Conservation (phyloP, 305 asterid species). For the Fraxinus xanthoxyloides region DNA sequence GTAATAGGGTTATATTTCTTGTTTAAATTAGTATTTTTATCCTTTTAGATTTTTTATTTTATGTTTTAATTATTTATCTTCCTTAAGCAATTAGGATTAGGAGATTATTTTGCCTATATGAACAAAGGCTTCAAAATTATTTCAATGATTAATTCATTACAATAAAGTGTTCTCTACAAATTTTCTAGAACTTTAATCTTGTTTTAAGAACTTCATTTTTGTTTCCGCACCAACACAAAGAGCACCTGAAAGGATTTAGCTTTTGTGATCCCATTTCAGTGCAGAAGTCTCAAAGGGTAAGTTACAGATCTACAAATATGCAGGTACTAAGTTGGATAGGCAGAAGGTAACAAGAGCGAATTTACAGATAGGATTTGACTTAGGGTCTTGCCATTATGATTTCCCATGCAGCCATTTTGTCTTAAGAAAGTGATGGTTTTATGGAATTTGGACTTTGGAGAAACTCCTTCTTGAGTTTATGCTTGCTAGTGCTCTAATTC, state of each 20-base stretch:
- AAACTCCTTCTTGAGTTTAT: background rate
- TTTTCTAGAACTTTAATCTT: background rate
- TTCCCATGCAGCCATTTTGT: constrained; percentile 43
- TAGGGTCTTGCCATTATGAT: constrained; percentile 26
- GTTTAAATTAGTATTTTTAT: background rate
- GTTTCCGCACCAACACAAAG: background rate
- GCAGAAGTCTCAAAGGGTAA: background rate
- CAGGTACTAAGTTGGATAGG: background rate
- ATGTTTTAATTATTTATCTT: background rate
- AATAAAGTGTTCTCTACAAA: background rate
- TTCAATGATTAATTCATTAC: background rate
- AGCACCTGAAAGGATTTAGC: constrained; percentile 17
- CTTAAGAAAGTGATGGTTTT: background rate
- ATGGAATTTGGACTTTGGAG: background rate
- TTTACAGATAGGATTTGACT: constrained; percentile 31
- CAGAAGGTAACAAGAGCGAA: background rate
- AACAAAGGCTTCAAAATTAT: background rate
- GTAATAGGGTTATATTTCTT: background rate
- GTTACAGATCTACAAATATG: background rate
- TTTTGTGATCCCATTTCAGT: constrained; percentile 19
- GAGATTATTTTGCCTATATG: background rate
- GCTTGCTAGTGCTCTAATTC: background rate
- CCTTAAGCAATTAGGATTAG: background rate
- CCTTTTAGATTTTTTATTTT: background rate
- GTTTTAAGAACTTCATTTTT: background rate